Evolutionary conservation across 2,329 filamentous ascomycete genomes (phyloP).

Genomic region (Plenodomus biglobosus): DNA sequence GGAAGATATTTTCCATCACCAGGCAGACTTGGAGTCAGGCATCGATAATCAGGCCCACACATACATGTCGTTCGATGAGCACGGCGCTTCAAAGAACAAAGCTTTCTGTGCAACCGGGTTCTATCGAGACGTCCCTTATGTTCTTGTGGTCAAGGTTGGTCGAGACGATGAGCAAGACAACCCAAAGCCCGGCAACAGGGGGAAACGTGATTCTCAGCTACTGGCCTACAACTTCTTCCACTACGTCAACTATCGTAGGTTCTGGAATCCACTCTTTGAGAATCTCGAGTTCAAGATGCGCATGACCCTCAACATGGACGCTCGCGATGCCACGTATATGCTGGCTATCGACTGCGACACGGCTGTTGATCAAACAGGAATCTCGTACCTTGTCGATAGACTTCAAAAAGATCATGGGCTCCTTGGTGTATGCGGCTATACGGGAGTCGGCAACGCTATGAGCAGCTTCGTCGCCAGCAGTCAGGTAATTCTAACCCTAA

Average conservation of each 20-base stretch:
- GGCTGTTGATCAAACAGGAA: not conserved
- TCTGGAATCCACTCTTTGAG: constrained; percentile 1
- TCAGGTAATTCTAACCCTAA: too few relatives aligned
- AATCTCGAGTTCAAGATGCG: constrained; percentile 2
- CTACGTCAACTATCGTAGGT: constrained; percentile 1
- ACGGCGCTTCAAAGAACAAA: not conserved
- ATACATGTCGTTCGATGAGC: not conserved
- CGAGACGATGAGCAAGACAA: not conserved
- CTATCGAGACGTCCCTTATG: constrained; percentile 1
- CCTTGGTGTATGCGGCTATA: constrained; percentile 1
- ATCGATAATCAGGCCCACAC: not conserved
- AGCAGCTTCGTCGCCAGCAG: constrained; percentile 1
- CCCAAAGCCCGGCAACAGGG: not conserved
- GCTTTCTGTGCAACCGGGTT: not conserved
- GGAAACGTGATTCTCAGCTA: constrained; percentile 1
- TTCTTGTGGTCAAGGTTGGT: not conserved
- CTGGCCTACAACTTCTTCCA: constrained; percentile 1
- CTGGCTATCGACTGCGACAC: constrained; percentile 1
- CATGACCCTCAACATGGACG: not conserved
- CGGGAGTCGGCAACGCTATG: not conserved
- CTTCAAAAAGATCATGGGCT: not conserved
- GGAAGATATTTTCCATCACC: constrained; percentile 1
- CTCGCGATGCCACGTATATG: not conserved
- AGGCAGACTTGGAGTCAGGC: not conserved
- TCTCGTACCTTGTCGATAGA: not conserved